Conservation (phyloP, 164 flowering plant species). For the Tetracentron sinense region DNA sequence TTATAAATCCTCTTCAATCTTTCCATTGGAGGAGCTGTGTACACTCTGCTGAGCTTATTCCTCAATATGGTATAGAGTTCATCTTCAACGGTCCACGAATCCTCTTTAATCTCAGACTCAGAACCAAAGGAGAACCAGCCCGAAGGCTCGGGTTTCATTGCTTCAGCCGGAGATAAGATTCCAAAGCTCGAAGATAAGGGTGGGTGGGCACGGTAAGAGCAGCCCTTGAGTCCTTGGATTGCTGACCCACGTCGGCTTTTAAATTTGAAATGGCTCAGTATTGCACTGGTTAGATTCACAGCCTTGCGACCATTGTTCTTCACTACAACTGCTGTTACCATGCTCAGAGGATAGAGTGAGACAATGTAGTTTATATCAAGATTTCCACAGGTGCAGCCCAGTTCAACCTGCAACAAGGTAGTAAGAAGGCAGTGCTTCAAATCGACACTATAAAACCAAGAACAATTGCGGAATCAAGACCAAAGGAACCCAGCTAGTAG, state of each 20-base stretch:
- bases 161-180: conserved; percentile 64
- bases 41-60: conserved; percentile 70
- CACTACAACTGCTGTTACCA: conserved; percentile 80
- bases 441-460: no score
- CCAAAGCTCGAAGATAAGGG: conserved; percentile 68
- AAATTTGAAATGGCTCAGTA: conserved; percentile 61
- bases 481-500: no score
- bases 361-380: conserved; percentile 68
- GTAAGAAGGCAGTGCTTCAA: no score
- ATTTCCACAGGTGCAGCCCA: conserved; percentile 55
- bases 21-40: conserved; percentile 68
- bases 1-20: conserved; percentile 55
- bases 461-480: not conserved
- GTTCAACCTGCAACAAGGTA: conserved; percentile 60
- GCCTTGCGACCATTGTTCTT: conserved; percentile 71
- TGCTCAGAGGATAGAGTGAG: conserved; percentile 64
- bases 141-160: conserved; percentile 57
- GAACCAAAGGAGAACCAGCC: conserved; percentile 60
- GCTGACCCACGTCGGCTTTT: conserved; percentile 53
- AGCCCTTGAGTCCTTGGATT: conserved; percentile 58
- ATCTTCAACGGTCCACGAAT: conserved; percentile 66
- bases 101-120: conserved; percentile 46
- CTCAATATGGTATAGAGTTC: conserved; percentile 48
- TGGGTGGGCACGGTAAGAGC: conserved; percentile 66
- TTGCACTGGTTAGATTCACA: conserved; percentile 57